Percentiles rank a stretch among this genome's conserved stretches.
These are phyloP conservation scores for Metschnikowia shivogae DNA, from an alignment of 805 yeast genomes.

Conservation along the genomic window DNA sequence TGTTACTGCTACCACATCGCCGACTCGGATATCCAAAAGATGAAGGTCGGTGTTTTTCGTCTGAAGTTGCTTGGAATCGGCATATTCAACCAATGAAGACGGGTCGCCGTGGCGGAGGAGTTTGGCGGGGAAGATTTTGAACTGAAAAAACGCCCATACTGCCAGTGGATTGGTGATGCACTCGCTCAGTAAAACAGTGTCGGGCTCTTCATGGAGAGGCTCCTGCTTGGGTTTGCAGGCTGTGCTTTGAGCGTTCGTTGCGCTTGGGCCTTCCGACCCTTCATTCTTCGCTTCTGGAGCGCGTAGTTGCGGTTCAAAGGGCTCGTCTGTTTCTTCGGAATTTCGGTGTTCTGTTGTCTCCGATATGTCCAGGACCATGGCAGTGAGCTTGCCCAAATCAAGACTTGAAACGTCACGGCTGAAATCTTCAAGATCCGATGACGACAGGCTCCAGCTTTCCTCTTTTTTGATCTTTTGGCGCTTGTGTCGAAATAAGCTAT, in stretches of 20 bases:
- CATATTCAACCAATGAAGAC: slow-evolving; percentile 33
- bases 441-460: slow-evolving; percentile 7
- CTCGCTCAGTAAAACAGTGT: slow-evolving; percentile 5
- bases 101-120: slow-evolving; percentile 27
- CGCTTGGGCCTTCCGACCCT: too few relatives aligned
- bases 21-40: slow-evolving; percentile 53
- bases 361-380: not conserved
- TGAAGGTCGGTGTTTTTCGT: slow-evolving; percentile 37
- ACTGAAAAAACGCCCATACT: slow-evolving; percentile 53
- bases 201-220: slow-evolving; percentile 7
- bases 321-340: too few relatives aligned
- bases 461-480: slow-evolving; percentile 4
- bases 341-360: not conserved
- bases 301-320: too few relatives aligned
- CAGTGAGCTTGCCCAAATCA: slow-evolving; percentile 7
- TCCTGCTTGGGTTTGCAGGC: slow-evolving; percentile 11
- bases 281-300: too few relatives aligned
- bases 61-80: slow-evolving; percentile 22
- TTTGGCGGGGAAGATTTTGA: slow-evolving; percentile 49
- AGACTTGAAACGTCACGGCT: slow-evolving; percentile 14
- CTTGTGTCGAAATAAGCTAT: slow-evolving; percentile 25
- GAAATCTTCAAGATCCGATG: slow-evolving; percentile 23
- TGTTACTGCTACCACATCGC: slow-evolving; percentile 46
- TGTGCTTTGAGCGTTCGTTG: too few relatives aligned
- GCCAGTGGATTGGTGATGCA: slow-evolving; percentile 22